A percentile compares a stretch with the other conserved stretches of the same genome.
Conservation (phyloP, 2,329 filamentous ascomycete genomes). For the Fusarium protoensiforme region DNA sequence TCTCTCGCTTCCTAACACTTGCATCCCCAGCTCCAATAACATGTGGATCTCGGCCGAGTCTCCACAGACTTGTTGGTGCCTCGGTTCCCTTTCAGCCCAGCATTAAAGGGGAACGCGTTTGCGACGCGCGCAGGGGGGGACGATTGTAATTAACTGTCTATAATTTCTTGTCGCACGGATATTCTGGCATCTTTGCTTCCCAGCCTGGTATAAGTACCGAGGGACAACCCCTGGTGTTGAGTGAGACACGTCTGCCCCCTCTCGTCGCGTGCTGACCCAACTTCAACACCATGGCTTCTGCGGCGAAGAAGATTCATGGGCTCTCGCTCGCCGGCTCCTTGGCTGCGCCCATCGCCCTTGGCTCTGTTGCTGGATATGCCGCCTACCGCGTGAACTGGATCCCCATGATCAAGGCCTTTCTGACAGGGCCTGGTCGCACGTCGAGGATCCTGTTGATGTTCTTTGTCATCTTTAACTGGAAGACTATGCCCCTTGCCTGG, state of each 20-base stretch:
- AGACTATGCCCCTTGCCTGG: slow-evolving; percentile 80
- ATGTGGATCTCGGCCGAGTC: slow-evolving; percentile 6
- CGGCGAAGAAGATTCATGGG: slow-evolving; percentile 47
- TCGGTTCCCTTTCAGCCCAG: slow-evolving; percentile 28
- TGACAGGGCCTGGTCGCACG: slow-evolving; percentile 65
- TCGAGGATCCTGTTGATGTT: slow-evolving; percentile 64
- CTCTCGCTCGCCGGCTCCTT: slow-evolving; percentile 51
- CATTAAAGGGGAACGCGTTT: slow-evolving; percentile 10
- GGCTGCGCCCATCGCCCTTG: slow-evolving; percentile 55
- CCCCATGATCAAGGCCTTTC: slow-evolving; percentile 53
- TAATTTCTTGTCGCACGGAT: neutral
- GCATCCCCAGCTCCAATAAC: slow-evolving; percentile 2
- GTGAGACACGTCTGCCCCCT: neutral
- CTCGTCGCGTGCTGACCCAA: slow-evolving; percentile 7
- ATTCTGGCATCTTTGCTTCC: neutral
- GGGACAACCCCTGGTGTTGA: neutral
- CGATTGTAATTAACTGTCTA: neutral
- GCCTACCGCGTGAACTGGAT: slow-evolving; percentile 58
- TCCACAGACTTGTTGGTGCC: slow-evolving; percentile 32
- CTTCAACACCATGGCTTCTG: slow-evolving; percentile 46
- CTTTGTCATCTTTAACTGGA: slow-evolving; percentile 74
- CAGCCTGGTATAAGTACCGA: slow-evolving; percentile 6
- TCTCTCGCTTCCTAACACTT: slow-evolving; percentile 13
- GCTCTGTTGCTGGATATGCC: slow-evolving; percentile 59
- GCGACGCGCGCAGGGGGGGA: slow-evolving; percentile 7